These are phyloP conservation scores for Nicotiana obtusifolia DNA, from an alignment of 257 asterid species.

Conservation along the genomic window DNA sequence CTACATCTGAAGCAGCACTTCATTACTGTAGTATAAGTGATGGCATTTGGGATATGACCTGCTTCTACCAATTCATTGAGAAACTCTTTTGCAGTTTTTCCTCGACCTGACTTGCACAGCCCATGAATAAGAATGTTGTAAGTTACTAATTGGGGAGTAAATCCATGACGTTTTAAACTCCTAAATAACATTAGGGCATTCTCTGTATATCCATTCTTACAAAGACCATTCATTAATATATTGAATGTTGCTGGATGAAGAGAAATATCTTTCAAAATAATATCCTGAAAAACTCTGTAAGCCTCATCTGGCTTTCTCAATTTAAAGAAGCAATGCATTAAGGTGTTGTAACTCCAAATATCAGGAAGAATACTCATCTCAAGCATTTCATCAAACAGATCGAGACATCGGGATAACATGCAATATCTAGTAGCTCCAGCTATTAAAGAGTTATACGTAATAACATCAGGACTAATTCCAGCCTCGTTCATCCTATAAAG, in stretches of 20 bases:
- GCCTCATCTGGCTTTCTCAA: slow-evolving; percentile 67
- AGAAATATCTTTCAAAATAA: slow-evolving; percentile 43
- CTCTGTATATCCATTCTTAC: slow-evolving; percentile 45
- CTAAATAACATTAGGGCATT: slow-evolving; percentile 63
- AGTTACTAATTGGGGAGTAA: slow-evolving; percentile 53
- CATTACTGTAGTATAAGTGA: slow-evolving; percentile 78
- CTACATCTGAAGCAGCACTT: slow-evolving; percentile 54
- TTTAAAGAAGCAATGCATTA: slow-evolving; percentile 73
- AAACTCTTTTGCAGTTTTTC: slow-evolving; percentile 44
- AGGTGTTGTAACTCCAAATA: slow-evolving; percentile 75
- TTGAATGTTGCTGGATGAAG: slow-evolving; percentile 49
- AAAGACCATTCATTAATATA: slow-evolving; percentile 74
- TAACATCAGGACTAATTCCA: slow-evolving; percentile 58
- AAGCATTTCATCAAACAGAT: slow-evolving; percentile 70
- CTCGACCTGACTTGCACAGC: slow-evolving; percentile 46
- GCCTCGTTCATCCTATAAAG: slow-evolving; percentile 72
- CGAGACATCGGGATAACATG: slow-evolving; percentile 39
- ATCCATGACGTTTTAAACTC: slow-evolving; percentile 46
- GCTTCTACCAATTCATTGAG: slow-evolving; percentile 53
- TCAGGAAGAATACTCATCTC: slow-evolving; percentile 53
- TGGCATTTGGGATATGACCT: slow-evolving; percentile 61
- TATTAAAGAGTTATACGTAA: slow-evolving; percentile 79
- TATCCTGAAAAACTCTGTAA: slow-evolving; percentile 50
- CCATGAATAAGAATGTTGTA: slow-evolving; percentile 75
- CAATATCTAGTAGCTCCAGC: slow-evolving; percentile 56